phyloP scores from a whole-genome alignment of 2,329 filamentous ascomycete species.

The Xylogone sp. region DNA sequence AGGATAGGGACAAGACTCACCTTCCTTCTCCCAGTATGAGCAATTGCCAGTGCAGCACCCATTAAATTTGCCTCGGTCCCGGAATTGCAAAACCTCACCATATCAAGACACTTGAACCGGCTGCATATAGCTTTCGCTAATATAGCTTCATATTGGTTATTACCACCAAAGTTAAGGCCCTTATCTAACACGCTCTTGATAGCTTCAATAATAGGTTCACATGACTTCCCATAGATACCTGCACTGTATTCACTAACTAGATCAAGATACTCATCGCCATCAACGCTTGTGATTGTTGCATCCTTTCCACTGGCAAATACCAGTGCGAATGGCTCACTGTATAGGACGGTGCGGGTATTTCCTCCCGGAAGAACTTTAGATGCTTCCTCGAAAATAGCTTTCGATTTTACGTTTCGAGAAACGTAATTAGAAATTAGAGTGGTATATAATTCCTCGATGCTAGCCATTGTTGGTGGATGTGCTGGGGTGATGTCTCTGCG shows the following conservation, averaged over 20 bases:
- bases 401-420: not conserved
- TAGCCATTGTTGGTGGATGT: not conserved
- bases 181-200: constrained; percentile 39
- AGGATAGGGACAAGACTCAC: constrained; percentile 18
- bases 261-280: constrained; percentile 45
- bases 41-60: constrained; percentile 42
- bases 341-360: constrained; percentile 11
- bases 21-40: constrained; percentile 15
- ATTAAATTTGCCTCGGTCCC: constrained; percentile 64
- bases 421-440: not conserved
- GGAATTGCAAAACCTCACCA: constrained; percentile 59
- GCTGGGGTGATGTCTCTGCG: too few species aligned
- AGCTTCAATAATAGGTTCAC: constrained; percentile 48
- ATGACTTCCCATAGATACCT: constrained; percentile 62
- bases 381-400: constrained; percentile 2
- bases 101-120: constrained; percentile 49
- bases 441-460: not conserved
- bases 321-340: constrained; percentile 12
- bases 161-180: constrained; percentile 51
- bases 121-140: constrained; percentile 46
- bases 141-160: constrained; percentile 45
- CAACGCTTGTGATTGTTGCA: constrained; percentile 14
- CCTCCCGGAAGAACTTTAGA: constrained; percentile 10
- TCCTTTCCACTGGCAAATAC: constrained; percentile 7
- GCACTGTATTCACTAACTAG: constrained; percentile 62